Percentiles rank a stretch among this genome's conserved stretches.
Evolutionary conservation across 164 flowering plant genomes (phyloP).

Genomic region (grape (Vitis vinifera)): ASM3070453v1 NC_081818.1:23838501-23839000

Average conservation of each 20-base stretch:
- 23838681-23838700: no score
- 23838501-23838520: no score
- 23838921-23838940: conserved; percentile 71
- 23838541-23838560: no score
- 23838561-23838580: no score
- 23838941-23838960: conserved; percentile 86
- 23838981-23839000: conserved; percentile 6
- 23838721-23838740: no score
- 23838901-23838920: conserved; percentile 88
- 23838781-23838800: conserved; percentile 60
- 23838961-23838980: conserved; percentile 89
- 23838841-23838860: conserved; percentile 98
- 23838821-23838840: conserved; percentile 95
- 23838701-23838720: no score
- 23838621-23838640: neutral
- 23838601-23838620: neutral
- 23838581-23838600: neutral
- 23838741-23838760: no score
- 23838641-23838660: no score
- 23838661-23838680: no score
- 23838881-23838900: conserved; percentile 90
- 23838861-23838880: conserved; percentile 85
- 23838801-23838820: conserved; percentile 97
- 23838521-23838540: no score
- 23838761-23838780: no score